Base-by-base conservation (phyloP, 805 yeast species). In the Wickerhamiella siamensis region DNA sequence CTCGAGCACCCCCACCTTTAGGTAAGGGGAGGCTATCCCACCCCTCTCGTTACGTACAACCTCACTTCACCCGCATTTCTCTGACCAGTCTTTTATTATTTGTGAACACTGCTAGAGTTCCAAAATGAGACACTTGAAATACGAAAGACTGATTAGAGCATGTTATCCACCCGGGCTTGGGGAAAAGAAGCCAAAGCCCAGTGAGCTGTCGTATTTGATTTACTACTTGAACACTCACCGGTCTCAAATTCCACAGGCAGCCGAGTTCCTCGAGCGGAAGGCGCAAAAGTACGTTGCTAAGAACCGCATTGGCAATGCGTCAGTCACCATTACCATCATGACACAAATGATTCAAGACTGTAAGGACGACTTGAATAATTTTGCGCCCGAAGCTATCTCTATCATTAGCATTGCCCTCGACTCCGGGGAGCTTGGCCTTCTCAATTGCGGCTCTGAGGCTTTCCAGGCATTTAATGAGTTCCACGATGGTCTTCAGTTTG, bases 191-290 rank as follows among this genome's bases (percentile, higher is more conserved):
- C 94, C 98, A 14, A 87, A 88, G 58, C 76, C 94, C 2, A 83
- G 94, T 17, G 97, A 91, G 58, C 69, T 93, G 37, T 79, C 93
- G 45, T 84, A 86, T 56, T 67, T 88, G 50, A 63, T 88, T 26
- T 88, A 81, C 65, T 88, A 88, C 59, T 95, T 94, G 17, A 77
- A 93, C 33, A 79, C 95, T 3, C 69, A 96, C 52, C 69, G 95
- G 42, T 79, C 84, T 26, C 88, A 91, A 58, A 67, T 91, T 47
- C 91, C 83, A 51, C 88, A 88, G 54, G 95, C 88, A 17, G 80
- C 84, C 19, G 63, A 65, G 4, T 83, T 77, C 56, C 59, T 88
- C 40, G 70, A 71, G 40, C 72, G 69, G 51, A 78, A 75, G 57
- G 74, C 88, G 22, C 54, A 55, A 12, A 51, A 67, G 4, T 95